A percentile compares a stretch with the other conserved stretches of the same genome.
Evolutionary conservation across 257 asterid species (phyloP).

Genomic region (Nicotiana otophora): DNA sequence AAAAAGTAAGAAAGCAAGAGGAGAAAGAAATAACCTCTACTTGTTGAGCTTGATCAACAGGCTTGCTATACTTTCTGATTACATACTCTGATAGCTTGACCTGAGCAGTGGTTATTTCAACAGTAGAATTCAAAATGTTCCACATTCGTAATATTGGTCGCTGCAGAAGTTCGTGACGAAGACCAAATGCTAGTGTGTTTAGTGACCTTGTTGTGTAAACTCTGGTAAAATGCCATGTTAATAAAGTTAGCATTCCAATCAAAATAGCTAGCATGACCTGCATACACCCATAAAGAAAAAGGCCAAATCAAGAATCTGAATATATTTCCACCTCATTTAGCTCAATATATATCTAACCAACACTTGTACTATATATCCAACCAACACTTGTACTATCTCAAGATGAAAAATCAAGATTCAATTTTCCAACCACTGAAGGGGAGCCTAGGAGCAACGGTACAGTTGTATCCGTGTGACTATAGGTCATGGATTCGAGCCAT

Average conservation of each 20-base stretch:
- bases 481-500: no score
- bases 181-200: slow-evolving; percentile 71
- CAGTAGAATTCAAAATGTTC: slow-evolving; percentile 76
- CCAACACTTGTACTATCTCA: neutral
- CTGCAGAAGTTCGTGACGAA: slow-evolving; percentile 81
- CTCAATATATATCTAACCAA: neutral
- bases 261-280: slow-evolving; percentile 88
- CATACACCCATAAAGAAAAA: slow-evolving; percentile 16
- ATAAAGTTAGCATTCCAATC: slow-evolving; percentile 74
- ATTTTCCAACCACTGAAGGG: neutral
- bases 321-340: neutral
- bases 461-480: no score
- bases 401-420: slow-evolving; percentile 5
- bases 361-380: neutral
- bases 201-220: slow-evolving; percentile 71
- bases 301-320: neutral
- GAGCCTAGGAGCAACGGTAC: no score
- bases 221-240: slow-evolving; percentile 92
- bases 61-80: slow-evolving; percentile 54
- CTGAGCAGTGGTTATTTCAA: slow-evolving; percentile 85
- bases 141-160: slow-evolving; percentile 86
- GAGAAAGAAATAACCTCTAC: slow-evolving; percentile 51
- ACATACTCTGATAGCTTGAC: slow-evolving; percentile 76
- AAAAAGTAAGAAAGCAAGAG: neutral
- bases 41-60: slow-evolving; percentile 68